Evolutionary conservation across 2,329 filamentous ascomycete genomes (phyloP).

Genomic region (Cordyceps pruinosa): DNA sequence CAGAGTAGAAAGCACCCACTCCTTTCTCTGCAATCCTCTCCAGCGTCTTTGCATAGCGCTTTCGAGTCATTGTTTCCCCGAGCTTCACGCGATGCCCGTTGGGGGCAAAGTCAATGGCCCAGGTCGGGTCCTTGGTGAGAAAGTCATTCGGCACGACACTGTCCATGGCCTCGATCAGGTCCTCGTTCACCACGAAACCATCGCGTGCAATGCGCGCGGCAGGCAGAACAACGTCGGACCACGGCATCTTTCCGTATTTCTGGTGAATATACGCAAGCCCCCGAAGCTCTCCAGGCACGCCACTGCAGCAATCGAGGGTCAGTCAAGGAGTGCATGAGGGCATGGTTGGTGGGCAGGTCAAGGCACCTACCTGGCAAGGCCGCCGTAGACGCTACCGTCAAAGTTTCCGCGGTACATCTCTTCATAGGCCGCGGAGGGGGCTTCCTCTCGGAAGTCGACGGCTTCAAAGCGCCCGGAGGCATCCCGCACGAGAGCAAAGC

Average conservation of each 20-base stretch:
- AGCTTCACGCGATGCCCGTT: slow-evolving; percentile 65
- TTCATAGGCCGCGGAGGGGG: slow-evolving; percentile 71
- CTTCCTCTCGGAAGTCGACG: slow-evolving; percentile 85
- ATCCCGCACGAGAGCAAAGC: slow-evolving; percentile 76
- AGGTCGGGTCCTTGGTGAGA: slow-evolving; percentile 65
- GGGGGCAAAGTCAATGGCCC: slow-evolving; percentile 84
- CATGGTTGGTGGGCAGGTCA: too few relatives aligned
- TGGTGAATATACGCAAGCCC: slow-evolving; percentile 74
- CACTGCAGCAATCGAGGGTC: too few relatives aligned
- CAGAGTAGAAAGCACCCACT: slow-evolving; percentile 65
- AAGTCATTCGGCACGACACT: slow-evolving; percentile 45
- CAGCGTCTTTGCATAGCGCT: slow-evolving; percentile 50
- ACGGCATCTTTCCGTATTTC: slow-evolving; percentile 67
- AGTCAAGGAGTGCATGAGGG: too few relatives aligned
- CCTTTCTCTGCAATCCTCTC: slow-evolving; percentile 70
- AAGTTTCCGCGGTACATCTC: slow-evolving; percentile 78
- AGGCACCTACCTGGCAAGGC: too few relatives aligned
- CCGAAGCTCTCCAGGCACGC: slow-evolving; percentile 66
- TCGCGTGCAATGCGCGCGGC: slow-evolving; percentile 66
- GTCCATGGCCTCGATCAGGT: background rate
- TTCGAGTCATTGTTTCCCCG: slow-evolving; percentile 73
- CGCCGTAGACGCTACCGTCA: slow-evolving; percentile 60
- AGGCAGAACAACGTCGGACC: slow-evolving; percentile 65
- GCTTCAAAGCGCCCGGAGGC: slow-evolving; percentile 71
- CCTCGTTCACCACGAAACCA: slow-evolving; percentile 47